Base-by-base conservation (phyloP, 1,284 basidiomycete genomes). In the Exobasidium rhododendri region DNA sequence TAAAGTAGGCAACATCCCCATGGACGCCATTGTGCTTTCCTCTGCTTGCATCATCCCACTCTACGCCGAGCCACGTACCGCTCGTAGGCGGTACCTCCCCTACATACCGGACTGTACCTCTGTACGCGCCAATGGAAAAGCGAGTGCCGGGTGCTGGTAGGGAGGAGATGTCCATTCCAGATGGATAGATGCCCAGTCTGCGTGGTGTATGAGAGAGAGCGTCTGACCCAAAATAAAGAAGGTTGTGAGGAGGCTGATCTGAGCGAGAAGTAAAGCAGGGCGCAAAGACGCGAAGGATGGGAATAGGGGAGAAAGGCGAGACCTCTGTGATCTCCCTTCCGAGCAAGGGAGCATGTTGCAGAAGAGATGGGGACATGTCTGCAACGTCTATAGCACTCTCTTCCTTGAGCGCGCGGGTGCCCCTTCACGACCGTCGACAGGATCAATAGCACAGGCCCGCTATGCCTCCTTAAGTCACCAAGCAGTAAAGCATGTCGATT, bases 41-140 rank as follows among this genome's bases (percentile, higher is more conserved):
- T 57, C 90, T 85, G 0, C 78, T 64, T 4, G 88, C 84, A 74
- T 92, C 87, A 74, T 98, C 94, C 91, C 94, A 98, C 82, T 97
- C 94, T 56, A 97, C 85, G 13, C 94, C 94, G 3, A 94, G 84
- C 94, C 94, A 98, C 14, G 81, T 70, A 10, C 89, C 90, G 6
- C 81, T 76, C 0, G 89, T 86, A 20, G 85, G 85, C 14, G 86
- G 82, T 14, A 94, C 86, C 1, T 80, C 68, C 2, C 92, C 92
- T 4, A 85, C 79, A 74, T 86, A 94, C 80, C 82, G 86, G 63
- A 94, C 80, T 0, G 91, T 91, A 30, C 75, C 75, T 10, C 67
- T 58, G 40, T 71, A 62, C 13, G 61, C 47, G 32, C 66, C 64
- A 28, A 66, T 61, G 14, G 67, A 65, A 54, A 77, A 61, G 24